Base-by-base conservation (phyloP, 768 basidiomycete species). In the Phlebiopsis gigantea region DNA sequence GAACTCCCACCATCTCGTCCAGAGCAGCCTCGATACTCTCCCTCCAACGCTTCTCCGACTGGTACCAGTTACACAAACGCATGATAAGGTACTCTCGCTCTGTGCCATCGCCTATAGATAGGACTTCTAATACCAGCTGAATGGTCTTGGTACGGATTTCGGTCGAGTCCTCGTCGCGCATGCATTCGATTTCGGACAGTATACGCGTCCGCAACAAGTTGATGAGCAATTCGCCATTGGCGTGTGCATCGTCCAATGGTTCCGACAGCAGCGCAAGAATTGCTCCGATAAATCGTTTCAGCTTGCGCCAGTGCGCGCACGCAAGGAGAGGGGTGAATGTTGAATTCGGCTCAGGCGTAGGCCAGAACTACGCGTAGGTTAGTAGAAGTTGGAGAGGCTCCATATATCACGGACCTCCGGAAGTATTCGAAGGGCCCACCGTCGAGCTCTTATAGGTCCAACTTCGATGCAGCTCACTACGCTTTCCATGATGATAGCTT, bases 351-450 rank as follows among this genome's bases (percentile, higher is more conserved):
- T 69, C 63, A n/a, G 68, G 66, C 5, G 67, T 62, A 9, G 74
- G 69, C 83, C 84, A 84, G 64, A 78, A 78, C 59, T 78, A 39
- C 4, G 24, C 25, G 28, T 28, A 22, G 12, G 14, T 5, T 43
- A 30, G 34, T 4, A 19, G 30, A 43, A 28, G 44, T 4, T 22
- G 7, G 50, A 46, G 14, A 46, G 4, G n/a, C 15, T 1, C 10
- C 10, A 4, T 6, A 15, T 15, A 5, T 8, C 9, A 61, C 72
- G 48, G 61, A 85, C 84, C 73, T 86, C 76, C n/a, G 80, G 55
- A 0, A 72, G 63, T 56, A 79, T 72, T 41, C 73, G 70, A 22
- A 87, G 61, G 12, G 82, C 64, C 80, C 81, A 84, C 49, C 75
- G 68, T 14, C 80, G 75, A n/a, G 71, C 70, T 0, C 68, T 68